A percentile compares a stretch with the other conserved stretches of the same genome.
phyloP scores from a whole-genome alignment of 2,329 filamentous ascomycete species.

The Cladosporium velox region DNA sequence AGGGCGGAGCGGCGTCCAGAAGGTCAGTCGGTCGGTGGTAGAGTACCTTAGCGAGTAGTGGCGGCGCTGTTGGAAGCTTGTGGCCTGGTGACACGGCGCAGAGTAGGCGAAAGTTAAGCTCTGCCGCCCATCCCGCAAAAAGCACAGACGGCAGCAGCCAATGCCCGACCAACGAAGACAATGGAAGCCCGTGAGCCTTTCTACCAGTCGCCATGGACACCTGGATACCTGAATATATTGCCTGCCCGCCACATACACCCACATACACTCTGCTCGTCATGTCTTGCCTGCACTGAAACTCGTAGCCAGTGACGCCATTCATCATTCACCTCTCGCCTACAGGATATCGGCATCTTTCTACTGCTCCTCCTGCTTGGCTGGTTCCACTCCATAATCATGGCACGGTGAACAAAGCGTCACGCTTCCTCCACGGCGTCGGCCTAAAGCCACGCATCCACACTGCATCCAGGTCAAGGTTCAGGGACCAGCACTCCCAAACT shows the following conservation, averaged over 20 bases:
- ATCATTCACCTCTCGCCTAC: not conserved
- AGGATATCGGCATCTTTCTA: not conserved
- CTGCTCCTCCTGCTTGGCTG: conserved; percentile 13
- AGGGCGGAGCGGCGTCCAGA: not conserved
- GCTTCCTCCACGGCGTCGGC: conserved; percentile 6
- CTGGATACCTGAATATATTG: not conserved
- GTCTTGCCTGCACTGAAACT: not conserved
- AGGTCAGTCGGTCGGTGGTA: not conserved
- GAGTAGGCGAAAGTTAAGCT: not conserved
- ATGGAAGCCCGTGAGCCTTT: not conserved
- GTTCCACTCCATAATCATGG: conserved; percentile 15
- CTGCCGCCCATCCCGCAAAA: not conserved
- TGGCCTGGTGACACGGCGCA: not conserved
- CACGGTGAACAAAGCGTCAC: conserved; percentile 20
- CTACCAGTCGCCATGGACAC: not conserved
- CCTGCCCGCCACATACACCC: not conserved
- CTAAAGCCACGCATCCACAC: conserved; percentile 19
- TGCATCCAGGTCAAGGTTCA: conserved; percentile 10
- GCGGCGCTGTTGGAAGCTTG: conserved; percentile 9
- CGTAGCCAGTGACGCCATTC: not conserved
- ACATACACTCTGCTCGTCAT: not conserved
- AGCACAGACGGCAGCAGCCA: conserved; percentile 3
- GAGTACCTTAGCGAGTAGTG: not conserved
- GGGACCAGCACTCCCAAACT: conserved; percentile 13
- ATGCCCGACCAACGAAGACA: conserved; percentile 15